Conservation (phyloP, 1,284 basidiomycete genomes). For the Boletus smithii region DNA sequence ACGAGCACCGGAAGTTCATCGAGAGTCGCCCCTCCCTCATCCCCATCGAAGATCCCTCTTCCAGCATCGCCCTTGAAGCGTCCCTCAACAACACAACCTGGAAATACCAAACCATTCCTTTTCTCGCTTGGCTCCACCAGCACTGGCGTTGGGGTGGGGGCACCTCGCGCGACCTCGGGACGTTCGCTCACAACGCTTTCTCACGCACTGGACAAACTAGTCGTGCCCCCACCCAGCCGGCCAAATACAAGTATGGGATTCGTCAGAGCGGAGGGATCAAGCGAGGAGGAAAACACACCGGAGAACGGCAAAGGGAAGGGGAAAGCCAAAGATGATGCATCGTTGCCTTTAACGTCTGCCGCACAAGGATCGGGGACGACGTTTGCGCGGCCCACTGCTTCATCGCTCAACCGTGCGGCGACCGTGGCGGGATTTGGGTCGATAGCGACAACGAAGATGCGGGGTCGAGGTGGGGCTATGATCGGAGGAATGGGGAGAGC, state of each 20-base stretch:
- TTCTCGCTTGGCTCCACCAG: slow-evolving; percentile 1
- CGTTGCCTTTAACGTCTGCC: slow-evolving; percentile 6
- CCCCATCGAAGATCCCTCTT: slow-evolving; percentile 32
- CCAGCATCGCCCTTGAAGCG: slow-evolving; percentile 21
- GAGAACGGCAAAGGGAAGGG: slow-evolving; percentile 15
- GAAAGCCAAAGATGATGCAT: slow-evolving; percentile 26
- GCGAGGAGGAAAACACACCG: slow-evolving; percentile 18
- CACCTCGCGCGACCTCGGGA: slow-evolving; percentile 7
- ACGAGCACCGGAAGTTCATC: slow-evolving; percentile 1
- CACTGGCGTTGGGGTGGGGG: background rate
- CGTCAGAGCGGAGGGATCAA: slow-evolving; percentile 30
- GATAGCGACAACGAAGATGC: background rate
- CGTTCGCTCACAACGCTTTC: slow-evolving; percentile 46
- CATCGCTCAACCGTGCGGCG: slow-evolving; percentile 29
- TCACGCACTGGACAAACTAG: slow-evolving; percentile 60
- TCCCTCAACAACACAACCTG: slow-evolving; percentile 4
- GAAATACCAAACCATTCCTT: slow-evolving; percentile 1
- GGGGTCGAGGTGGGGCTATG: slow-evolving; percentile 1
- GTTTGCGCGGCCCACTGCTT: slow-evolving; percentile 33
- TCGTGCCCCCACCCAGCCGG: slow-evolving; percentile 53
- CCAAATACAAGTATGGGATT: slow-evolving; percentile 68
- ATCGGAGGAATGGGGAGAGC: slow-evolving; percentile 15
- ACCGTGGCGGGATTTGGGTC: slow-evolving; percentile 17
- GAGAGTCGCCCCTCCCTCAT: slow-evolving; percentile 5
- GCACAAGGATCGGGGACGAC: slow-evolving; percentile 6